phyloP scores from a whole-genome alignment of 2,329 filamentous ascomycete genomes.

The Botrytis tulipae region DNA sequence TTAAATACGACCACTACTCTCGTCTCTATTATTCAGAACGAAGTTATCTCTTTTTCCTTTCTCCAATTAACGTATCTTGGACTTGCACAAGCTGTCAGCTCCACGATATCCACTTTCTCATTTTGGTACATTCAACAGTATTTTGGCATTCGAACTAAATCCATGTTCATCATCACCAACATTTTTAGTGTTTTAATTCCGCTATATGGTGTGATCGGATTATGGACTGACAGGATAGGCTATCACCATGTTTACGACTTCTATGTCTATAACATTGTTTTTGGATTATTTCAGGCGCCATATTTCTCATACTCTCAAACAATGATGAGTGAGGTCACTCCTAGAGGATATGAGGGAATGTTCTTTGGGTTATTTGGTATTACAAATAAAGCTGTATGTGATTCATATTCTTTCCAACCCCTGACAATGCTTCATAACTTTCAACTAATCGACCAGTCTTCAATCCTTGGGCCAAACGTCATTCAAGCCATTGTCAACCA shows the following conservation, averaged over 20 bases:
- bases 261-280: constrained; percentile 45
- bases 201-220: constrained; percentile 44
- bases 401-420: too few relatives aligned
- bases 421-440: not conserved
- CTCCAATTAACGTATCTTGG: constrained; percentile 44
- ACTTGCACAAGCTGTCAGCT: constrained; percentile 42
- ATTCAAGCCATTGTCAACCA: constrained; percentile 45
- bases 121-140: constrained; percentile 46
- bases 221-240: constrained; percentile 42
- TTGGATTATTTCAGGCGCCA: constrained; percentile 44
- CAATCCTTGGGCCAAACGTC: constrained; percentile 45
- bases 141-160: constrained; percentile 43
- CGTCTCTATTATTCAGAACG: constrained; percentile 44
- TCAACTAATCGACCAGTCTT: constrained; percentile 37
- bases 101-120: constrained; percentile 42
- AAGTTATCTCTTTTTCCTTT: constrained; percentile 43
- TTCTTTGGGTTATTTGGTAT: constrained; percentile 46
- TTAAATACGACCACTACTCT: constrained; percentile 43
- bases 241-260: constrained; percentile 44
- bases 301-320: constrained; percentile 46
- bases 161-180: constrained; percentile 45
- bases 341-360: constrained; percentile 45
- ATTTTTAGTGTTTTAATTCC: constrained; percentile 44
- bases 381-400: constrained; percentile 44
- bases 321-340: constrained; percentile 46